These are phyloP conservation scores for Fraxinus xanthoxyloides DNA, from an alignment of 305 asterid species.

Conservation along the genomic window DNA sequence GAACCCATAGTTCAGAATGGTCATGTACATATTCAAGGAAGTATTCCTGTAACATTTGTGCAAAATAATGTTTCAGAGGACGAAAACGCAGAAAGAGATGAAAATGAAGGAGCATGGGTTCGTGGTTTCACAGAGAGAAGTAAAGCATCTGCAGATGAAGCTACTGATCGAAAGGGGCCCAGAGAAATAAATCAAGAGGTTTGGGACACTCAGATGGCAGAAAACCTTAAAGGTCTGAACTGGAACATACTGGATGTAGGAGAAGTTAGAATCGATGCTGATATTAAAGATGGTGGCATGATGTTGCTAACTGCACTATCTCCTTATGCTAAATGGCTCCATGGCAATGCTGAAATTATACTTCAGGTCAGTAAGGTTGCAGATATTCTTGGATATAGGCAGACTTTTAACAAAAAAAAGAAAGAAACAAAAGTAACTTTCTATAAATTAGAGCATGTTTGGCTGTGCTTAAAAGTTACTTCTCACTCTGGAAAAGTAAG, in stretches of 20 bases:
- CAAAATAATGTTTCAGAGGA: slow-evolving; percentile 63
- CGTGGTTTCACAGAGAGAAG: slow-evolving; percentile 61
- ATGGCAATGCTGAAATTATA: slow-evolving; percentile 95
- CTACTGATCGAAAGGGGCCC: slow-evolving; percentile 63
- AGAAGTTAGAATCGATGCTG: slow-evolving; percentile 97
- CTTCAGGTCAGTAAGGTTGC: slow-evolving; percentile 62
- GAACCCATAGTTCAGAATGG: slow-evolving; percentile 93
- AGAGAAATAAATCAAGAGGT: slow-evolving; percentile 87
- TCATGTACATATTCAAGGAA: slow-evolving; percentile 93
- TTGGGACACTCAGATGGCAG: slow-evolving; percentile 87
- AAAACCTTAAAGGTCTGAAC: slow-evolving; percentile 87
- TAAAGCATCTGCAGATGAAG: slow-evolving; percentile 63
- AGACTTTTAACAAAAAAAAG: background rate
- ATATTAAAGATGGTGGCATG: slow-evolving; percentile 98
- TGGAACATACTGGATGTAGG: slow-evolving; percentile 98
- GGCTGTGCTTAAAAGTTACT: background rate
- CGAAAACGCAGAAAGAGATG: slow-evolving; percentile 66
- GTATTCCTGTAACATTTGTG: slow-evolving; percentile 81
- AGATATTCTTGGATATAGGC: slow-evolving; percentile 10
- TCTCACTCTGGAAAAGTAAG: background rate
- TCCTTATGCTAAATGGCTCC: slow-evolving; percentile 98
- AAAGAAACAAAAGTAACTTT: slow-evolving; percentile 1
- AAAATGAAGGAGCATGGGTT: slow-evolving; percentile 68
- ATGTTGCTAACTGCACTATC: slow-evolving; percentile 94
- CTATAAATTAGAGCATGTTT: background rate